Evolutionary conservation across 495 filamentous ascomycete species (phyloP).

Genomic region (Cudoniella acicularis): DNA sequence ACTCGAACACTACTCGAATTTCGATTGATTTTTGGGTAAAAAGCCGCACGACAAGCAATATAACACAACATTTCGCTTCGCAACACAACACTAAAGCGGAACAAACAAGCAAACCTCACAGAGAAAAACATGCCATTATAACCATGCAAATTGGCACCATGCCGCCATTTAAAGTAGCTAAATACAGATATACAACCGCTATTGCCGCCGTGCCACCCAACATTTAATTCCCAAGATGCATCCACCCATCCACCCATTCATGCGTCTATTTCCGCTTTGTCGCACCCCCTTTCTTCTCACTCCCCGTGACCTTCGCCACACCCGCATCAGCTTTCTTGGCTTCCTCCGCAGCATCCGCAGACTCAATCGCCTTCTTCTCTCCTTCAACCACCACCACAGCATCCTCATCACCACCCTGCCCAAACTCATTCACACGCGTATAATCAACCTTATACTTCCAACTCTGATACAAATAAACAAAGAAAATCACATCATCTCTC

Average conservation of each 20-base stretch:
- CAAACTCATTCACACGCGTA: conserved; percentile 93
- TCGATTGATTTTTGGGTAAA: too few relatives aligned
- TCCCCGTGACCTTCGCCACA: conserved; percentile 22
- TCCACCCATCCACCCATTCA: background rate
- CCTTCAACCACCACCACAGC: conserved; percentile 40
- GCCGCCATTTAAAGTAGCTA: too few relatives aligned
- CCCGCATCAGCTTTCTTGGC: too few relatives aligned
- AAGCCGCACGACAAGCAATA: too few relatives aligned
- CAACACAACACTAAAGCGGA: too few relatives aligned
- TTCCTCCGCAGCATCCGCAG: conserved; percentile 19
- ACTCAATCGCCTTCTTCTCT: conserved; percentile 24
- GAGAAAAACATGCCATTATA: too few relatives aligned
- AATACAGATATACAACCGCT: background rate
- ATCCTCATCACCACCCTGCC: conserved; percentile 89
- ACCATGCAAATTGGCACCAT: too few relatives aligned
- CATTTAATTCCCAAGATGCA: background rate
- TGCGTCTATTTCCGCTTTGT: conserved; percentile 46
- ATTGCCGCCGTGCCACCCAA: background rate
- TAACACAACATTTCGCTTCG: too few relatives aligned
- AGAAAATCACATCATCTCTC: conserved; percentile 96
- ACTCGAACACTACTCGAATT: too few relatives aligned
- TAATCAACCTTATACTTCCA: conserved; percentile 93
- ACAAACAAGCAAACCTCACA: too few relatives aligned
- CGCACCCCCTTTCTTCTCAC: conserved; percentile 37
- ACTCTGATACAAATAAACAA: conserved; percentile 94